Evolutionary conservation across 352 stramenopile genomes (phyloP), one percentile per base, ranked within the genome.

Genomic region (Pythium aquatile): DNA sequence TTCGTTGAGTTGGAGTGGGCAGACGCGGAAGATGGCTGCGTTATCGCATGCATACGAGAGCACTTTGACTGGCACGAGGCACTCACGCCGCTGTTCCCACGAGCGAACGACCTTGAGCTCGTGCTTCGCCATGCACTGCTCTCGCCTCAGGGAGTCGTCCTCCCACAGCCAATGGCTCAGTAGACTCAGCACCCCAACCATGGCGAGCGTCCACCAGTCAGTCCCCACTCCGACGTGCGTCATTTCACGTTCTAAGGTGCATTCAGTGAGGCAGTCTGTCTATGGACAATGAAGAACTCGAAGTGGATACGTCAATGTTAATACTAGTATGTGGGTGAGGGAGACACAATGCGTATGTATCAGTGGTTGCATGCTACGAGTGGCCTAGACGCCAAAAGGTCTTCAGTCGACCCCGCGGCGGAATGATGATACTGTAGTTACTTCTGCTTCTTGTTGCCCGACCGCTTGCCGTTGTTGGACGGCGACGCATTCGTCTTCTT

Each of bases 381-480:
- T 35, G 32, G 32, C 32, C 32, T 35, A 9, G 39, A 46, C 39
- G 42, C n/a, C 9, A 1, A 10, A 35, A 5, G 24, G 26, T 54
- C 47, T 54, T 54, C 44, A 13, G 17, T 29, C 44, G 44, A 51
- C 44, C 44, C n/a, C 10, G 6, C 26, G 14, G 13, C 37, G 16
- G 10, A 14, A 16, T 48, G 5, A 14, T 5, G 17, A 24, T 51
- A 10, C 35, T 24, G 20, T 24, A 24, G 20, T 59, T 68, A 72
- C 47, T 68, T 69, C 8, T 73, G 29, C 59, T 73, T 73, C 53
- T 74, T 74, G 54, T 52, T 46, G 29, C 40, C 51, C 39, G 49
- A 13, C 3, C 66, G 66, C 56, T 64, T 69, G 42, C 46, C 59
- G 10, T 17, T 61, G 40, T 14, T 60, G 7, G 59, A 29, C 52